These are phyloP conservation scores for Lolium perenne DNA, from an alignment of 176 grass and related monocot species.

Conservation along the genomic window DNA sequence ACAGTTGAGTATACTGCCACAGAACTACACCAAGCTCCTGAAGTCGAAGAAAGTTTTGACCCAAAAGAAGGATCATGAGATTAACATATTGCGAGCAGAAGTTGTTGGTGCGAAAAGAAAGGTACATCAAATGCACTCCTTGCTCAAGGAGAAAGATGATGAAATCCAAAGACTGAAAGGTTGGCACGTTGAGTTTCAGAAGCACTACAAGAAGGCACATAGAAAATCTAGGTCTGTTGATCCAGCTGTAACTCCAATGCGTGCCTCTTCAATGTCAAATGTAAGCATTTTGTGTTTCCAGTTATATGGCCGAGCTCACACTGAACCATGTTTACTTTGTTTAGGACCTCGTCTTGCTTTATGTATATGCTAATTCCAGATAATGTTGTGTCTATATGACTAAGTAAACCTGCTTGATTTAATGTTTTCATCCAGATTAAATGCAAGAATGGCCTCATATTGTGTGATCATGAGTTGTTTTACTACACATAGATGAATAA, in stretches of 20 bases:
- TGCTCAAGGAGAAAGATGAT: conserved; percentile 48
- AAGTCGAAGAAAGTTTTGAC: no score
- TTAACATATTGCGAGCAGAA: no score
- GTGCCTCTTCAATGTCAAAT: conserved; percentile 9
- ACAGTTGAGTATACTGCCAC: no score
- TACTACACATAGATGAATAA: not conserved
- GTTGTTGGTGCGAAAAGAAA: no score
- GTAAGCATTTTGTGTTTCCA: conserved; percentile 47
- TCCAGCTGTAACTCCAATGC: not conserved
- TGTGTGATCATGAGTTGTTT: not conserved
- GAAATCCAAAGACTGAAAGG: conserved; percentile 39
- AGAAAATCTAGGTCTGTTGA: conserved; percentile 40
- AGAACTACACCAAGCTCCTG: no score
- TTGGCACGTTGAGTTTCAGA: not conserved
- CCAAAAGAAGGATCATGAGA: no score
- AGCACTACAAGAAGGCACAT: not conserved
- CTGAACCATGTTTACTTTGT: not conserved
- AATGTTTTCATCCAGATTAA: not conserved
- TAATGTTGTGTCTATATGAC: not conserved
- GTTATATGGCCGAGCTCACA: not conserved
- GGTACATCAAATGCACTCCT: conserved; percentile 36
- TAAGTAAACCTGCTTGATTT: not conserved
- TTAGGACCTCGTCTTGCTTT: not conserved
- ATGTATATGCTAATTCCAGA: not conserved
- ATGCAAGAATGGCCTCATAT: not conserved